Percentiles rank a stretch among this genome's conserved stretches.
Conservation (phyloP, 495 filamentous ascomycete species). For the Letharia lupina region DNA sequence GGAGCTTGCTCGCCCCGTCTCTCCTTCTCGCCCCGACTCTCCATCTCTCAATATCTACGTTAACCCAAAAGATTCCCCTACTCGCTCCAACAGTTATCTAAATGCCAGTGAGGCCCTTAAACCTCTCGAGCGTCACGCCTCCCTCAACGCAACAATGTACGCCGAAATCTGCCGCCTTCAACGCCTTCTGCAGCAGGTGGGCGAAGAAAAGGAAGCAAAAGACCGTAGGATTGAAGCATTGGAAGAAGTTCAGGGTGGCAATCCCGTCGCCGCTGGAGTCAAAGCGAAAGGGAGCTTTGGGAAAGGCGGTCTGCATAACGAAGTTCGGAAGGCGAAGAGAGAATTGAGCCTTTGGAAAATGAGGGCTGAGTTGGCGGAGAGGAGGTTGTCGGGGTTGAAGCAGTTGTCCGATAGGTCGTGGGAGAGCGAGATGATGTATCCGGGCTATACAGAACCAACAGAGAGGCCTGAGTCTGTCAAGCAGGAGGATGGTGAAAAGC, state of each 20-base stretch:
- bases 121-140: slow-evolving; percentile 19
- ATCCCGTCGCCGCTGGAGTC: slow-evolving; percentile 2
- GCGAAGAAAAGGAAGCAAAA: slow-evolving; percentile 37
- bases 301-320: slow-evolving; percentile 38
- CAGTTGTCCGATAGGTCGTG: background rate
- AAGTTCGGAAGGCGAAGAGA: slow-evolving; percentile 36
- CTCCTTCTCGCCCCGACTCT: background rate
- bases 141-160: slow-evolving; percentile 36
- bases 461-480: background rate
- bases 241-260: slow-evolving; percentile 6
- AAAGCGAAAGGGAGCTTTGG: slow-evolving; percentile 24
- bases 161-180: slow-evolving; percentile 40
- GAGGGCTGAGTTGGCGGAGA: slow-evolving; percentile 45
- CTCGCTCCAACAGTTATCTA: slow-evolving; percentile 13
- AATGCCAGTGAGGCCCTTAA: slow-evolving; percentile 13
- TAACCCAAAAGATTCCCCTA: slow-evolving; percentile 3
- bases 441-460: background rate
- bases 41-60: background rate
- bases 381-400: slow-evolving; percentile 27
- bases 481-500: background rate
- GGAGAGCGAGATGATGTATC: background rate
- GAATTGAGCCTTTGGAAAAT: slow-evolving; percentile 41
- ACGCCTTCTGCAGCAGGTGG: slow-evolving; percentile 31
- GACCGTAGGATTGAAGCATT: slow-evolving; percentile 35
- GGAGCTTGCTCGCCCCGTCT: background rate